Evolutionary conservation across 495 filamentous ascomycete genomes (phyloP), one percentile per base, ranked within the genome.

Genomic region (Penicillium soppii): DNA sequence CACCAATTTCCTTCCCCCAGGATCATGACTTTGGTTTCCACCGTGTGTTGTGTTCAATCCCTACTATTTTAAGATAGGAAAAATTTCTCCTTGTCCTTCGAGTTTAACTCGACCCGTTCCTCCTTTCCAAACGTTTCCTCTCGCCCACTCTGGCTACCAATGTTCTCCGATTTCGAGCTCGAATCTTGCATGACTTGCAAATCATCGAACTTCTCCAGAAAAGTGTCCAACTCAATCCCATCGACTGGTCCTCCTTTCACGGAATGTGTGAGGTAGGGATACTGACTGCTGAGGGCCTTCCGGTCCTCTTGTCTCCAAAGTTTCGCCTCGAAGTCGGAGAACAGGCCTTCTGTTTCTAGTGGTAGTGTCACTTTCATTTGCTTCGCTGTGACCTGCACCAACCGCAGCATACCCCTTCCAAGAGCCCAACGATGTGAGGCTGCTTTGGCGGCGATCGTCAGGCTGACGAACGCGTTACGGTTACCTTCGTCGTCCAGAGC

Each of bases 371-470:
- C 54, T 12, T 60, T 36, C 50, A 54, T 59, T 23, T 69, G 58
- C 15, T 43, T 63, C 9, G 67, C 62, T 0, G 62, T 65, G 2
- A 70, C 40, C 32, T 72, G 66, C 9, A 72, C 43, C 42, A 70
- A 56, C 3, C 68, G 71, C 27, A 74, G 32, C 32, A 67, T 61
- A 0, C 54, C 69, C 52, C 64, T 71, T 7, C 53, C 64, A 10
- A 71, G 37, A n/a, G 61, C 49, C 57, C 65, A 70, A 0, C 57
- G 64, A 20, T 61, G 55, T 0, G 66, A 54, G 21, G 66, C 59
- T 0, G 59, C 54, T n/a, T 57, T 54, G 7, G 62, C 58, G 7
- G 57, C 41, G 13, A 58, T 50, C 23, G 58, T 62, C 2, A 71
- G 55, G 7, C 55, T 59, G 36, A 68, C 48, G 35, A 74, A 71